Percentiles rank a stretch among this genome's conserved stretches.
phyloP scores from a whole-genome alignment of 192 early-diverging fungal genomes.

The Phlyctochytrium arcticum region DNA sequence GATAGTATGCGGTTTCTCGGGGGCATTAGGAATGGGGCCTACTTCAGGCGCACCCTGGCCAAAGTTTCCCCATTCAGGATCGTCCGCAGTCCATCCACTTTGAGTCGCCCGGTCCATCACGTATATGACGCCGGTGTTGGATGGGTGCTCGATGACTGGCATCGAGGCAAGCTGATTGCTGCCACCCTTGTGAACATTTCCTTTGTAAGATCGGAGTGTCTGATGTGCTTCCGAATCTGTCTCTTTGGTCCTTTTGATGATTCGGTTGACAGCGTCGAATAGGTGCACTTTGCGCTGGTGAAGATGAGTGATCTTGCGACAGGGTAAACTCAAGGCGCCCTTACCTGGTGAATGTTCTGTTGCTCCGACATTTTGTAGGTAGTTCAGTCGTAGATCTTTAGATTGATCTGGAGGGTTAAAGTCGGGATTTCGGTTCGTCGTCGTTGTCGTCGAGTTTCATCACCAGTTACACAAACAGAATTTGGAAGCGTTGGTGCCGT shows the following conservation, averaged over 20 bases:
- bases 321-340: too few relatives aligned
- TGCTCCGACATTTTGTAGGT: too few relatives aligned
- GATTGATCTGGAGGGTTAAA: too few relatives aligned
- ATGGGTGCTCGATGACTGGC: conserved; percentile 39
- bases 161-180: conserved; percentile 10
- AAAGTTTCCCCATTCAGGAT: conserved; percentile 39
- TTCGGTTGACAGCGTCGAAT: not conserved
- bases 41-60: conserved; percentile 52
- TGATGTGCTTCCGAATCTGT: conserved; percentile 37
- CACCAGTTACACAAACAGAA: too few relatives aligned
- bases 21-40: conserved; percentile 22
- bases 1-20: conserved; percentile 29
- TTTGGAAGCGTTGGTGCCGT: too few relatives aligned
- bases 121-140: conserved; percentile 50
- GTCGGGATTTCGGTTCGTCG: too few relatives aligned
- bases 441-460: too few relatives aligned
- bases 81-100: conserved; percentile 37
- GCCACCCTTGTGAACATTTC: conserved; percentile 23
- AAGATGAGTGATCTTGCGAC: too few relatives aligned
- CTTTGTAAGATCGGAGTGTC: conserved; percentile 32
- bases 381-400: too few relatives aligned
- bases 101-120: conserved; percentile 49
- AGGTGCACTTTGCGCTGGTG: not conserved
- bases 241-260: conserved; percentile 7
- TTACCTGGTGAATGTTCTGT: too few relatives aligned